A percentile compares a stretch with the other conserved stretches of the same genome.
These are phyloP conservation scores for Pistacia vera DNA, from an alignment of 345 rosid species.

Conservation along the genomic window DNA sequence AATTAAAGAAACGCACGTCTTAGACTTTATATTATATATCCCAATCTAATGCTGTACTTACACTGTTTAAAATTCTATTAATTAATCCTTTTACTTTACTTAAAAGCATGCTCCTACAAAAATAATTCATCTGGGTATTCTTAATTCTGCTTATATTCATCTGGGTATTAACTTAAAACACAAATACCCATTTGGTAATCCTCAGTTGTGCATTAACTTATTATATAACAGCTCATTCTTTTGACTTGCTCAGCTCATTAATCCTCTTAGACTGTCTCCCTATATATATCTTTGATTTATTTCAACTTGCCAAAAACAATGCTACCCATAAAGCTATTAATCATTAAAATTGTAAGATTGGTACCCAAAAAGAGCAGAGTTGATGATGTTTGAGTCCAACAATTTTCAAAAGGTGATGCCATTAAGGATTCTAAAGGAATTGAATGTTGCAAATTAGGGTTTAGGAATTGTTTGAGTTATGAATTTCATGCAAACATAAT, in stretches of 20 bases:
- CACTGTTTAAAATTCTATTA: neutral
- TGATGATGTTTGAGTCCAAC: no score
- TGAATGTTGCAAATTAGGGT: no score
- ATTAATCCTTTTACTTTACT: conserved; percentile 11
- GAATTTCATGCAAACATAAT: conserved; percentile 44
- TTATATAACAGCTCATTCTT: conserved; percentile 8
- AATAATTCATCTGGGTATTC: neutral
- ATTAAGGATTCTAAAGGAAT: no score
- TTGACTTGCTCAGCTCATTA: neutral
- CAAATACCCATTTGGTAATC: neutral
- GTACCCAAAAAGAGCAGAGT: no score
- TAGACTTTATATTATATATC: conserved; percentile 17
- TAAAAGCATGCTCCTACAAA: conserved; percentile 6
- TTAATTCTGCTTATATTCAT: neutral
- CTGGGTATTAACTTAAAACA: neutral
- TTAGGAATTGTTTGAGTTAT: conserved; percentile 4
- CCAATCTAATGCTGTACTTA: conserved; percentile 14
- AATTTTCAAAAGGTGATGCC: no score
- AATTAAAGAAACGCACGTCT: conserved; percentile 38
- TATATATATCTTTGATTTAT: no score
- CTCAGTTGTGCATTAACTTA: conserved; percentile 1
- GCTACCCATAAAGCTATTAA: no score
- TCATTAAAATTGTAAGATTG: no score
- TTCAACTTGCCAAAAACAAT: no score
- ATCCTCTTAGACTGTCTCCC: no score